Conservation (phyloP, 139 green algal species). For the Chlamydomonas eustigma region DNA sequence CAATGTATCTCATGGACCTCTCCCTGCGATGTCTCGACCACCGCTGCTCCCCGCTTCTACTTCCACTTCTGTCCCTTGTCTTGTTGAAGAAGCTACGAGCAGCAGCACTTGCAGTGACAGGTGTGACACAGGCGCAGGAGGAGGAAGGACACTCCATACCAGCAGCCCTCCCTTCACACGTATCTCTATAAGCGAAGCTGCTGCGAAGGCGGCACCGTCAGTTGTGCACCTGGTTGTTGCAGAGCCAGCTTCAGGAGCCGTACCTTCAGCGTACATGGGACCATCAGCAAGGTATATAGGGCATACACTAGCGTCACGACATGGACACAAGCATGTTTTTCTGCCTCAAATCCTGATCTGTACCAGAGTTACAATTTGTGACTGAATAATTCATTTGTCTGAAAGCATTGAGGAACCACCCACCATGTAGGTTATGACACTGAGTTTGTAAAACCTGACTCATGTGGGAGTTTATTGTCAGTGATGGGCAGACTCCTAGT, state of each 20-base stretch:
- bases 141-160: neutral
- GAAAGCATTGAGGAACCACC: too few relatives aligned
- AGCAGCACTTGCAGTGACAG: neutral
- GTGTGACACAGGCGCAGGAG: neutral
- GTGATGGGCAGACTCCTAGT: neutral
- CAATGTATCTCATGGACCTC: neutral
- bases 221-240: slow-evolving; percentile 29
- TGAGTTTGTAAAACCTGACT: too few relatives aligned
- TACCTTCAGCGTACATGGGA: neutral
- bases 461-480: too few relatives aligned
- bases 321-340: too few relatives aligned
- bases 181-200: slow-evolving; percentile 19
- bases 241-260: neutral
- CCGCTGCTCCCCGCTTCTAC: neutral
- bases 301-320: too few relatives aligned
- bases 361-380: too few relatives aligned
- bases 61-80: neutral
- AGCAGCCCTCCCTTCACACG: slow-evolving; percentile 12
- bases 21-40: neutral
- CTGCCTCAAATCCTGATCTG: too few relatives aligned
- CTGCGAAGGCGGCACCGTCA: slow-evolving; percentile 18
- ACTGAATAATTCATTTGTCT: too few relatives aligned
- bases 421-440: too few relatives aligned
- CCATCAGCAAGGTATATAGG: too few relatives aligned
- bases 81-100: neutral